These are phyloP conservation scores for Leptodermis oblonga DNA, from an alignment of 257 asterid genomes.

Conservation along the genomic window DNA sequence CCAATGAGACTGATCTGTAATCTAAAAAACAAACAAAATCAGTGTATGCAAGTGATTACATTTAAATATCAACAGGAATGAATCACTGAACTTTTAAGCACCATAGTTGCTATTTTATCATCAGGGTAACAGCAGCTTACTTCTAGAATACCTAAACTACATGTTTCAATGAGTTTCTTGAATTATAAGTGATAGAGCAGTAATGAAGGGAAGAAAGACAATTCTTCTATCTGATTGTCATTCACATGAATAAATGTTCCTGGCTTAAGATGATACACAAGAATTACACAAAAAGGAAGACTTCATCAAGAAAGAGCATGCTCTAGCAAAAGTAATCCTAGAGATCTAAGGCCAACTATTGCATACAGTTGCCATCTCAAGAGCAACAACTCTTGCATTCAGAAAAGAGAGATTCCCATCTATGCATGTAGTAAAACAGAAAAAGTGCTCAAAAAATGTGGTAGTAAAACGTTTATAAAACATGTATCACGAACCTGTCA, in stretches of 20 bases:
- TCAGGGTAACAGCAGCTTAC: neutral
- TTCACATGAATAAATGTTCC: neutral
- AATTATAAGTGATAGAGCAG: neutral
- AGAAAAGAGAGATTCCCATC: no score
- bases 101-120: no score
- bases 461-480: no score
- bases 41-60: neutral
- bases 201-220: neutral
- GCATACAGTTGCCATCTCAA: neutral
- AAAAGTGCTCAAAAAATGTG: no score
- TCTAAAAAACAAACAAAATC: neutral
- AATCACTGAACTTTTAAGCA: neutral
- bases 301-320: no score
- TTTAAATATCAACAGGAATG: neutral
- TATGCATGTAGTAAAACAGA: no score
- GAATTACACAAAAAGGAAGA: neutral
- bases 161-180: neutral
- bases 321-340: no score
- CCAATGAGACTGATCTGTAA: neutral
- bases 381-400: no score
- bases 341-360: no score
- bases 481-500: conserved; percentile 52
- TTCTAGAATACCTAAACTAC: neutral
- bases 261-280: neutral
- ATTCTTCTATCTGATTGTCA: no score